phyloP scores from a whole-genome alignment of 2,329 filamentous ascomycete species.

The Sclerotinia nivalis region DNA sequence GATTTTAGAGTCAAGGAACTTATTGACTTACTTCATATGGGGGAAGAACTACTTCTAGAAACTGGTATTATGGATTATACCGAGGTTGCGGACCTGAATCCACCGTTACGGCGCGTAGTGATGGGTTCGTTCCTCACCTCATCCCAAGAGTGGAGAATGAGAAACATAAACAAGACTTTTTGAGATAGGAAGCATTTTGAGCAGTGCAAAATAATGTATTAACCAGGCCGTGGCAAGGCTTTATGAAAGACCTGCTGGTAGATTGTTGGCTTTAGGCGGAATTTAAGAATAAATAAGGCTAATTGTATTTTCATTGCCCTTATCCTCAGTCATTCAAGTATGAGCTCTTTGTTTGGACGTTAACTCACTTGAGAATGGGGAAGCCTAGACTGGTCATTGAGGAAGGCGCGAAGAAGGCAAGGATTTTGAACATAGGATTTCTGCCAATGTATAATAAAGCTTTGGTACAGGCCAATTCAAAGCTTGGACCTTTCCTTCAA shows the following conservation, averaged over 20 bases:
- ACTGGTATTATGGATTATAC: background rate
- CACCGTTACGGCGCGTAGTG: background rate
- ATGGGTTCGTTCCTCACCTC: background rate
- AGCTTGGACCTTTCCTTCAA: background rate
- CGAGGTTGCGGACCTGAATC: background rate
- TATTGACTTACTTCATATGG: background rate
- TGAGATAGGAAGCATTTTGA: background rate
- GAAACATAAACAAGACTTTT: too few relatives aligned
- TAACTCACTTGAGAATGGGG: background rate
- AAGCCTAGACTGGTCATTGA: background rate
- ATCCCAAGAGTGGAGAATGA: conserved; percentile 1
- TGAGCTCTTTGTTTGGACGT: background rate
- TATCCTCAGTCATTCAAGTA: background rate
- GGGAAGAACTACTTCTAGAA: background rate
- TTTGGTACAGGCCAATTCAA: background rate
- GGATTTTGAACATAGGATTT: background rate
- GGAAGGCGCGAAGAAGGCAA: background rate
- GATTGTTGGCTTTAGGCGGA: background rate
- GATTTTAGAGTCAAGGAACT: background rate
- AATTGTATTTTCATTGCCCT: background rate
- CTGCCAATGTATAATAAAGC: background rate
- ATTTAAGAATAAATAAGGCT: background rate
- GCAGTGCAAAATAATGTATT: too few relatives aligned
- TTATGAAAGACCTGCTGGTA: background rate
- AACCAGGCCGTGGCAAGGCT: background rate